phyloP scores from a whole-genome alignment of 106 monocot species.

The Platanthera zijinensis region DNA sequence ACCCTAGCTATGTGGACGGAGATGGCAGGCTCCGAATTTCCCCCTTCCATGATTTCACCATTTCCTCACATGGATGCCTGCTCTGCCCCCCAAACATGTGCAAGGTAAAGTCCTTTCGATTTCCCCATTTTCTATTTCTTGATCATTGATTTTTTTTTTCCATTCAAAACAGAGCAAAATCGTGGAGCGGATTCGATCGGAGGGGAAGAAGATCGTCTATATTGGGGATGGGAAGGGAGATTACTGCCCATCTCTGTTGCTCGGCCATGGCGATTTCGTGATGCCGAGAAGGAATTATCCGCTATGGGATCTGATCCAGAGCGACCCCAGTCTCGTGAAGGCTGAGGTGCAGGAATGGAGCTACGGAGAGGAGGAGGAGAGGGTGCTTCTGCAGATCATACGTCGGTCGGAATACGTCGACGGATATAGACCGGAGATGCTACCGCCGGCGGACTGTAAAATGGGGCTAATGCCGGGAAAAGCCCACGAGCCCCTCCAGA shows the following conservation, averaged over 20 bases:
- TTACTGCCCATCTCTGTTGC: conserved; percentile 47
- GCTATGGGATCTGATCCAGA: conserved; percentile 46
- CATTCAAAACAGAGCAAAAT: conserved; percentile 24
- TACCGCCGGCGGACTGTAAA: conserved; percentile 32
- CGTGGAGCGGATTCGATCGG: conserved; percentile 29
- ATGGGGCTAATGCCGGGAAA: conserved; percentile 16
- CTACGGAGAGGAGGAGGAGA: conserved; percentile 31
- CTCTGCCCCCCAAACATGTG: conserved; percentile 95
- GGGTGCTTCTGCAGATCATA: conserved; percentile 29
- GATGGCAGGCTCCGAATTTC: conserved; percentile 61
- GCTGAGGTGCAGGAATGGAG: conserved; percentile 54
- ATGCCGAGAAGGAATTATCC: conserved; percentile 64
- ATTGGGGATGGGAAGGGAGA: conserved; percentile 67
- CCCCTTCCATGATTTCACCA: conserved; percentile 64
- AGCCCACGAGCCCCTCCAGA: conserved; percentile 18
- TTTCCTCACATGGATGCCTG: conserved; percentile 46
- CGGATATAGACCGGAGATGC: background rate
- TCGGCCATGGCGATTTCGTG: conserved; percentile 32
- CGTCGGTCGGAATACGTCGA: background rate
- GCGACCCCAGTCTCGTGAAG: conserved; percentile 13
- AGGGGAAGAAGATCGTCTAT: conserved; percentile 54
- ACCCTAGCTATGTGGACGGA: conserved; percentile 58
- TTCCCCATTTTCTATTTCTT: background rate
- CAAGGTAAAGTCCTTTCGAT: conserved; percentile 38
- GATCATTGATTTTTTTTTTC: background rate